A percentile compares a stretch with the other conserved stretches of the same genome.
Conservation (phyloP, 305 asterid genomes). For the Fraxinus dipetala region DNA sequence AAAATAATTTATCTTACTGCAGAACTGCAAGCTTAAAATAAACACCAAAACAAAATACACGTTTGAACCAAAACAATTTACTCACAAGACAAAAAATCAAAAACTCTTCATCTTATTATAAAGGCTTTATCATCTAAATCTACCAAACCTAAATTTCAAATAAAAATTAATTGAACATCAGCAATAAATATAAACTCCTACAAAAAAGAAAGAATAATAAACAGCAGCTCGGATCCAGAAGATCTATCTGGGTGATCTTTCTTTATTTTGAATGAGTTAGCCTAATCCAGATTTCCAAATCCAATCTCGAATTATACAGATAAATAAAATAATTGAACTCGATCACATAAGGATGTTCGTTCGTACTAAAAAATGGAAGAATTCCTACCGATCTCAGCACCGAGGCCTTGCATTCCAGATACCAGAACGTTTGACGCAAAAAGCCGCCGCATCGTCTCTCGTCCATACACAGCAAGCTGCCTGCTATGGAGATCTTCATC, state of each 20-base stretch:
- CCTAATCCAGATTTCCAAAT: neutral
- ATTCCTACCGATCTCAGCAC: slow-evolving; percentile 83
- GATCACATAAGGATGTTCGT: neutral
- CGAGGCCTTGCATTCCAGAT: slow-evolving; percentile 98
- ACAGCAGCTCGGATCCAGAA: neutral
- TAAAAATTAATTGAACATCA: slow-evolving; percentile 9
- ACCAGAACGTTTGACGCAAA: slow-evolving; percentile 84
- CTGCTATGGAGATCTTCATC: slow-evolving; percentile 99
- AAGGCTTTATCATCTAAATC: neutral
- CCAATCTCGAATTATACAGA: neutral
- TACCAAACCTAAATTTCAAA: neutral
- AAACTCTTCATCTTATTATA: slow-evolving; percentile 1
- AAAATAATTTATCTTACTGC: slow-evolving; percentile 1
- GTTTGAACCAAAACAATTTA: neutral
- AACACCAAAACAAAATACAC: slow-evolving; percentile 4
- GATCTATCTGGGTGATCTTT: neutral
- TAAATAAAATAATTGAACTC: neutral
- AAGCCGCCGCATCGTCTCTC: slow-evolving; percentile 90
- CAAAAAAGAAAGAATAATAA: slow-evolving; percentile 3
- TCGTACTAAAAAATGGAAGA: neutral
- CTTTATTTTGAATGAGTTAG: neutral
- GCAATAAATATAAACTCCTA: neutral
- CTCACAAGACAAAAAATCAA: neutral
- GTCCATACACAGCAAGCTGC: slow-evolving; percentile 96
- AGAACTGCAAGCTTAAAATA: neutral